phyloP scores from a whole-genome alignment of 192 early-diverging fungal species.

The Umbelopsis ramanniana region DNA sequence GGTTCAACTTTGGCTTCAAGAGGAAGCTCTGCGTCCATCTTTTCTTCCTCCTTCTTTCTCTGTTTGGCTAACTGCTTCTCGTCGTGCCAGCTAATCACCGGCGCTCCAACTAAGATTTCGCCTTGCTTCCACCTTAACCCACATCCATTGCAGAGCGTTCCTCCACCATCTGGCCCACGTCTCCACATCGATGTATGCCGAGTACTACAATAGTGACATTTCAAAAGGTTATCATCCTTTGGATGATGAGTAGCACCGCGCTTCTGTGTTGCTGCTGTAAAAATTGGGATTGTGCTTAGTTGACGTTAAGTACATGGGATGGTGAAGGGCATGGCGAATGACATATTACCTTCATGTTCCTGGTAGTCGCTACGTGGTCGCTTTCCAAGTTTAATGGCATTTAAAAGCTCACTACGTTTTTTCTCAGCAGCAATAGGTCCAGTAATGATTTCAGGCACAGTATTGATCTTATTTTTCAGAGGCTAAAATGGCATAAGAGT shows the following conservation, averaged over 20 bases:
- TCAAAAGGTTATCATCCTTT: conserved; percentile 31
- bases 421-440: conserved; percentile 36
- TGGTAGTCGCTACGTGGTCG: conserved; percentile 23
- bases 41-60: conserved; percentile 21
- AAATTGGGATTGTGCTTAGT: conserved; percentile 14
- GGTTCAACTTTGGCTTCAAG: conserved; percentile 23
- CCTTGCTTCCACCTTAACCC: conserved; percentile 36
- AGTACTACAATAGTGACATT: conserved; percentile 40
- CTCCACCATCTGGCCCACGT: conserved; percentile 31
- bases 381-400: conserved; percentile 35
- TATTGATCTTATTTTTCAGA: conserved; percentile 15
- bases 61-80: conserved; percentile 27
- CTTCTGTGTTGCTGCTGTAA: not conserved
- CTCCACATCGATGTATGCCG: conserved; percentile 38
- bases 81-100: conserved; percentile 32
- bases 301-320: not conserved
- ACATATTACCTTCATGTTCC: conserved; percentile 29
- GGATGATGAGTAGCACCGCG: not conserved
- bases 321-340: too few species aligned
- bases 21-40: not conserved
- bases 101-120: conserved; percentile 34
- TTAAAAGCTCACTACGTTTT: conserved; percentile 35
- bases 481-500: not conserved
- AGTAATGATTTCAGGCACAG: conserved; percentile 29
- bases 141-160: conserved; percentile 39